Percentiles rank a stretch among this genome's conserved stretches.
These are phyloP conservation scores for Lathyrus aphaca DNA, from an alignment of 306 rosid species.

Conservation along the genomic window DNA sequence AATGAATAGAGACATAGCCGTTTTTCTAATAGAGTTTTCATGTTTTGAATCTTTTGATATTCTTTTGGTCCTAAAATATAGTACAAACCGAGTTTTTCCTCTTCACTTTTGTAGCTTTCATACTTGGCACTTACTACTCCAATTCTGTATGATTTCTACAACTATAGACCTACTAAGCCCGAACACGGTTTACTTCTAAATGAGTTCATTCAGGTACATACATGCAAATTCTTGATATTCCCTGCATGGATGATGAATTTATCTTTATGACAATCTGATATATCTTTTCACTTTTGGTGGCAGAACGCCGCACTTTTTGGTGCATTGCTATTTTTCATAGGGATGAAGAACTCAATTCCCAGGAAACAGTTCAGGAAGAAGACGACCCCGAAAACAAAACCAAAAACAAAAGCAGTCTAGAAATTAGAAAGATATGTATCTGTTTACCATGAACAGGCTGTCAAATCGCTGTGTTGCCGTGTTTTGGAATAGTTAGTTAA, in stretches of 20 bases:
- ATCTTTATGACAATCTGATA: conserved; percentile 2
- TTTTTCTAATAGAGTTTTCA: conserved; percentile 10
- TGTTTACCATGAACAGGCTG: conserved; percentile 25
- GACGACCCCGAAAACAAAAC: conserved; percentile 69
- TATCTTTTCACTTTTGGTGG: conserved; percentile 30
- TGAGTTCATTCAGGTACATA: conserved; percentile 83
- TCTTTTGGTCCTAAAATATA: conserved; percentile 16
- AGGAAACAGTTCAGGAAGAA: conserved; percentile 71
- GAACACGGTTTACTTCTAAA: conserved; percentile 48
- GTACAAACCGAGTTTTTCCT: conserved; percentile 12
- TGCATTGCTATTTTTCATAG: conserved; percentile 80
- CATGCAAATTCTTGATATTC: conserved; percentile 36
- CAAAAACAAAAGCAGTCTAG: conserved; percentile 72
- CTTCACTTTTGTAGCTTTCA: conserved; percentile 51
- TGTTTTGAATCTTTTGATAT: background rate
- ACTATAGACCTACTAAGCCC: conserved; percentile 51
- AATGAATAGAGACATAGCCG: background rate
- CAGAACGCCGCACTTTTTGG: conserved; percentile 79
- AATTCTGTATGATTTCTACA: conserved; percentile 81
- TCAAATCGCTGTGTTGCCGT: conserved; percentile 36
- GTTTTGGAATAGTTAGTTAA: conserved; percentile 30
- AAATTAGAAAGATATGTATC: conserved; percentile 36
- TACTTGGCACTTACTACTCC: conserved; percentile 66
- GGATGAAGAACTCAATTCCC: conserved; percentile 74
- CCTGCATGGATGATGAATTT: background rate